Conservation (phyloP, 495 filamentous ascomycete genomes). For the Barbatosphaeria neglecta region DNA sequence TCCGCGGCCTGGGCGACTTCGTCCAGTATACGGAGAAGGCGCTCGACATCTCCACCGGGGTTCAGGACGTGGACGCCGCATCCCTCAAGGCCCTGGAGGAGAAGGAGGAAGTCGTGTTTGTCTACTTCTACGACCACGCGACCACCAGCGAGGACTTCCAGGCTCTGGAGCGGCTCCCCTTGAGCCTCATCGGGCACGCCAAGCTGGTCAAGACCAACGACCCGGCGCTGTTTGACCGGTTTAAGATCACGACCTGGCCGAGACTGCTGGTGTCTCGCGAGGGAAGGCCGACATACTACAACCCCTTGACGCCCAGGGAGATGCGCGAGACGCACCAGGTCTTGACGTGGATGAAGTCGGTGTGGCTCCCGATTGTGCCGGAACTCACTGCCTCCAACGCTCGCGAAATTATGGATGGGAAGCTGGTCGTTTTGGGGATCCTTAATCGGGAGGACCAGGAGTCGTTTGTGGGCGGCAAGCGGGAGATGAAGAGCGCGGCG, state of each 20-base stretch:
- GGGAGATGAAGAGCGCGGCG: constrained; percentile 91
- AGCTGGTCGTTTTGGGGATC: constrained; percentile 84
- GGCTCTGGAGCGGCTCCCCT: constrained; percentile 72
- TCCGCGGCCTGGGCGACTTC: constrained; percentile 86
- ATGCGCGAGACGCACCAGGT: constrained; percentile 79
- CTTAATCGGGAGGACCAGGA: constrained; percentile 68
- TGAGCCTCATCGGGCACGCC: constrained; percentile 81
- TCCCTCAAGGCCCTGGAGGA: constrained; percentile 77
- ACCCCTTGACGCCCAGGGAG: constrained; percentile 66
- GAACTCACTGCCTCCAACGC: constrained; percentile 88
- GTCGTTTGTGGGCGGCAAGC: constrained; percentile 64
- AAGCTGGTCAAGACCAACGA: constrained; percentile 83
- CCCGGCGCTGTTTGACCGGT: constrained; percentile 56
- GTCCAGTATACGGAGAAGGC: constrained; percentile 79
- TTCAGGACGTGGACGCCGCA: constrained; percentile 66
- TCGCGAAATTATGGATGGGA: constrained; percentile 85
- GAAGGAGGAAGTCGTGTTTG: constrained; percentile 87
- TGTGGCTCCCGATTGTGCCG: constrained; percentile 96
- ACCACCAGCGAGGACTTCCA: constrained; percentile 85
- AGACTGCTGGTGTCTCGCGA: constrained; percentile 81
- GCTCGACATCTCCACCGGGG: constrained; percentile 59
- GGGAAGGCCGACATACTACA: constrained; percentile 79
- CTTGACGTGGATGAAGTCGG: constrained; percentile 83
- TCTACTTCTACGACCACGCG: constrained; percentile 95
- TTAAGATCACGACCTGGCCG: constrained; percentile 94